A percentile compares a stretch with the other conserved stretches of the same genome.
Conservation (phyloP, 305 asterid genomes). For the Fraxinus floribunda region DNA sequence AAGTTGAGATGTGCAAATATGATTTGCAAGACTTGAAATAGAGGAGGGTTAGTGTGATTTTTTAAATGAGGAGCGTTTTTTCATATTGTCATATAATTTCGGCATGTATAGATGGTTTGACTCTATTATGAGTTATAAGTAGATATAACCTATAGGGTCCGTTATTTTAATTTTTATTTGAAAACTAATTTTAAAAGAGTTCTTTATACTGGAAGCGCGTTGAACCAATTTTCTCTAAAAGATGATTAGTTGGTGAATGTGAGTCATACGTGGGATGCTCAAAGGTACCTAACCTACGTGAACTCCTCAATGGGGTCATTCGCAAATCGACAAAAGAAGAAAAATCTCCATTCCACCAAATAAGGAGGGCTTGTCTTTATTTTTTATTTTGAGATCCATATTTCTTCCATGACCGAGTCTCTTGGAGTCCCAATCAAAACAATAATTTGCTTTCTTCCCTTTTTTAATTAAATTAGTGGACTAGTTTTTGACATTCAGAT, state of each 20-base stretch:
- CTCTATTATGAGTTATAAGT: neutral
- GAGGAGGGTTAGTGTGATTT: neutral
- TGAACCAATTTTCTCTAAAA: too few species aligned
- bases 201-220: too few species aligned
- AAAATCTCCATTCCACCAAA: neutral
- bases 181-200: too few species aligned
- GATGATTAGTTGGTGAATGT: neutral
- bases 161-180: too few species aligned
- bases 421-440: slow-evolving; percentile 25
- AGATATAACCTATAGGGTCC: neutral
- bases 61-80: neutral
- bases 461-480: neutral
- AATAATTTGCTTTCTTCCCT: neutral
- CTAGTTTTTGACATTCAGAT: neutral
- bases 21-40: neutral
- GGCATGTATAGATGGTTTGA: neutral
- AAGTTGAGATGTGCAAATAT: neutral
- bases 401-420: slow-evolving; percentile 42
- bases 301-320: slow-evolving; percentile 26
- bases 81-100: neutral
- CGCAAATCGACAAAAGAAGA: neutral
- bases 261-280: slow-evolving; percentile 26
- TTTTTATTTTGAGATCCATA: slow-evolving; percentile 39
- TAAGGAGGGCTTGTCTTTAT: slow-evolving; percentile 3
- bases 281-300: slow-evolving; percentile 33